These are phyloP conservation scores for Geotrichum siamense DNA, from an alignment of 1,139 yeast species.

Conservation along the genomic window DNA sequence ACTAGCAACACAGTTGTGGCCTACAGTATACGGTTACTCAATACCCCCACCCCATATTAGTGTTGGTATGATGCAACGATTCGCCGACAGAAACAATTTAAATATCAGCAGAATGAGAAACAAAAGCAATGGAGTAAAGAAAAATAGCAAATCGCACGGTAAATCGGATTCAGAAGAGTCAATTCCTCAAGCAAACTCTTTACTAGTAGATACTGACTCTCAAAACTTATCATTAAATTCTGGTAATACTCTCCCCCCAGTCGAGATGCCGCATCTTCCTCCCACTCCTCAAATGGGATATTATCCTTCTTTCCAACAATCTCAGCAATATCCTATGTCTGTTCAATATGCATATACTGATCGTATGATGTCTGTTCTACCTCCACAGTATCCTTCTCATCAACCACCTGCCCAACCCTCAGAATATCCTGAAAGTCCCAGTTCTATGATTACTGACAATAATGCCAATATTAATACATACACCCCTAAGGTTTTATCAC, in stretches of 20 bases:
- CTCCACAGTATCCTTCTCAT: neutral
- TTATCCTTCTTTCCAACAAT: neutral
- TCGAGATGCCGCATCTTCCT: neutral
- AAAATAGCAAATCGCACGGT: neutral
- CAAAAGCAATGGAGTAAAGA: neutral
- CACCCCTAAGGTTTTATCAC: neutral
- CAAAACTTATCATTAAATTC: neutral
- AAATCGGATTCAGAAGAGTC: neutral
- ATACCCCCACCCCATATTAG: conserved; percentile 2
- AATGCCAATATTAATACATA: neutral
- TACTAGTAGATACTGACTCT: neutral
- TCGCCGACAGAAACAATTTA: conserved; percentile 3
- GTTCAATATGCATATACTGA: neutral
- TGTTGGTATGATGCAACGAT: conserved; percentile 5
- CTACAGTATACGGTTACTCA: neutral
- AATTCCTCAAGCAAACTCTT: neutral
- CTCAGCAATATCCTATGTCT: neutral
- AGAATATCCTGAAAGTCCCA: conserved; percentile 5
- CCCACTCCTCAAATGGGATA: neutral
- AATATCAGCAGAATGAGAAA: conserved; percentile 3
- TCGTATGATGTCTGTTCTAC: neutral
- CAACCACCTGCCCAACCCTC: neutral
- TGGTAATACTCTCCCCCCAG: too few species aligned
- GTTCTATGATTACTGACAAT: neutral
- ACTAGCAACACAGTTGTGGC: conserved; percentile 2